A percentile compares a stretch with the other conserved stretches of the same genome.
These are phyloP conservation scores for Phytophthora pluvialis DNA, from an alignment of 352 stramenopile species.

Conservation along the genomic window DNA sequence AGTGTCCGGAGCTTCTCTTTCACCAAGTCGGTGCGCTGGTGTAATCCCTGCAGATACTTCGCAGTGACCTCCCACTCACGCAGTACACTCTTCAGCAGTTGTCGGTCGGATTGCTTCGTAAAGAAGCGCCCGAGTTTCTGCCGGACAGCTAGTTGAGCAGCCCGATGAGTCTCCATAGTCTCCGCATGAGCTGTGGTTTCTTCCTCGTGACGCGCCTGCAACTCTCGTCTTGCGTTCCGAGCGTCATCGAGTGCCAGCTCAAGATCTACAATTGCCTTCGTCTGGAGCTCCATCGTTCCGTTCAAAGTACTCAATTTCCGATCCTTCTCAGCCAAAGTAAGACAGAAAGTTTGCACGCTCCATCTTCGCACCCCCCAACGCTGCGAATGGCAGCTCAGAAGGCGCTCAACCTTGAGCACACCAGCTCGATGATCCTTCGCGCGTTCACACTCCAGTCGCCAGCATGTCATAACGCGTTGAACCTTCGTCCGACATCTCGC, in stretches of 20 bases:
- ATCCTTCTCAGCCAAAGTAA: conserved; percentile 23
- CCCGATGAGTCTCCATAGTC: conserved; percentile 7
- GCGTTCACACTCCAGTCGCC: conserved; percentile 10
- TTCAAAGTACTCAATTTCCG: conserved; percentile 1
- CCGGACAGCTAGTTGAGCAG: conserved; percentile 29
- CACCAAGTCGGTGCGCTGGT: conserved; percentile 7
- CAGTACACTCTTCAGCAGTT: conserved; percentile 28
- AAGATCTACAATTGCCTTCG: conserved; percentile 14
- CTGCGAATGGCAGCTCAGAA: conserved; percentile 15
- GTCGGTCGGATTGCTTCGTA: conserved; percentile 40
- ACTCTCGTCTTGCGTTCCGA: background rate
- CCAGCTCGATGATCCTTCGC: conserved; percentile 5
- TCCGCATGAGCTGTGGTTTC: conserved; percentile 8
- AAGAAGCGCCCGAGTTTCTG: conserved; percentile 45
- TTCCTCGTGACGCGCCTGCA: conserved; percentile 18
- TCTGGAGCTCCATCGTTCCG: conserved; percentile 2
- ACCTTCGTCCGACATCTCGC: background rate
- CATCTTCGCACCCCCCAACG: conserved; percentile 25
- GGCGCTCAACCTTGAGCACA: conserved; percentile 1
- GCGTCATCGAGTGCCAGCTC: conserved; percentile 7
- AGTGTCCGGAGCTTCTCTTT: conserved; percentile 8
- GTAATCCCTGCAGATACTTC: conserved; percentile 4
- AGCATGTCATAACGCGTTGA: conserved; percentile 15
- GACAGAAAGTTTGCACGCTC: conserved; percentile 25
- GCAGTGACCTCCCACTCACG: conserved; percentile 20